These are phyloP conservation scores for Pulveroboletus ravenelii DNA, from an alignment of 768 basidiomycete genomes.

Conservation along the genomic window DNA sequence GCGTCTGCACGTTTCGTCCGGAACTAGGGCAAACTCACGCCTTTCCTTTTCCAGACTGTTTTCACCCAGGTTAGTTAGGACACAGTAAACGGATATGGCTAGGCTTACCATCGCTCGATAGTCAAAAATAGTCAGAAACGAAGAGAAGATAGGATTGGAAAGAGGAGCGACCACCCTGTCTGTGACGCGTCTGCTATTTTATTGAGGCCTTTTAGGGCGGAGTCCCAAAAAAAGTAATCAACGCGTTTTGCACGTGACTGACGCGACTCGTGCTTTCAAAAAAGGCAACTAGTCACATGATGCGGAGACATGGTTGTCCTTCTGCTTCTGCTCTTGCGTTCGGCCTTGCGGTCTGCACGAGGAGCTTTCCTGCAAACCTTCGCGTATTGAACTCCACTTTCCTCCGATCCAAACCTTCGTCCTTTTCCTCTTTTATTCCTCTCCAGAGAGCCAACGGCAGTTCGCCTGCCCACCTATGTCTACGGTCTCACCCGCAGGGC, in stretches of 20 bases:
- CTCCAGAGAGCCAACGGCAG: conserved; percentile 20
- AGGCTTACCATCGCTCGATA: conserved; percentile 31
- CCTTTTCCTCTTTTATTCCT: background rate
- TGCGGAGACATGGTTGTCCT: conserved; percentile 8
- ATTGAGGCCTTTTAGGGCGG: conserved; percentile 27
- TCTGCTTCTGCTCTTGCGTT: conserved; percentile 2
- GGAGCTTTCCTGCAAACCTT: conserved; percentile 20
- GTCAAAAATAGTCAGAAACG: conserved; percentile 2
- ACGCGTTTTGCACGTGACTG: conserved; percentile 34
- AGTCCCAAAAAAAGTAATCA: conserved; percentile 29
- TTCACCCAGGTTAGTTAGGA: conserved; percentile 7
- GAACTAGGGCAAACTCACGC: conserved; percentile 33
- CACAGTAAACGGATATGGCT: background rate
- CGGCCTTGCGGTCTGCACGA: conserved; percentile 33
- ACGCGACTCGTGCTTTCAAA: conserved; percentile 20
- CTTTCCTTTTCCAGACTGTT: conserved; percentile 55
- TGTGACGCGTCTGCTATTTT: conserved; percentile 30
- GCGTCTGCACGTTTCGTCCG: background rate
- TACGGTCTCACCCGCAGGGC: conserved; percentile 25
- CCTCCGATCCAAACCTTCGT: conserved; percentile 11
- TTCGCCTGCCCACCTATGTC: conserved; percentile 31
- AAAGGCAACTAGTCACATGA: conserved; percentile 20
- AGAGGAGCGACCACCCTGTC: conserved; percentile 2
- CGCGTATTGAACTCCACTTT: conserved; percentile 15
- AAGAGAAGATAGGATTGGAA: conserved; percentile 10